These are phyloP conservation scores for Domatiomyces globalis DNA, from an alignment of 2,329 filamentous ascomycete genomes.

Conservation along the genomic window DNA sequence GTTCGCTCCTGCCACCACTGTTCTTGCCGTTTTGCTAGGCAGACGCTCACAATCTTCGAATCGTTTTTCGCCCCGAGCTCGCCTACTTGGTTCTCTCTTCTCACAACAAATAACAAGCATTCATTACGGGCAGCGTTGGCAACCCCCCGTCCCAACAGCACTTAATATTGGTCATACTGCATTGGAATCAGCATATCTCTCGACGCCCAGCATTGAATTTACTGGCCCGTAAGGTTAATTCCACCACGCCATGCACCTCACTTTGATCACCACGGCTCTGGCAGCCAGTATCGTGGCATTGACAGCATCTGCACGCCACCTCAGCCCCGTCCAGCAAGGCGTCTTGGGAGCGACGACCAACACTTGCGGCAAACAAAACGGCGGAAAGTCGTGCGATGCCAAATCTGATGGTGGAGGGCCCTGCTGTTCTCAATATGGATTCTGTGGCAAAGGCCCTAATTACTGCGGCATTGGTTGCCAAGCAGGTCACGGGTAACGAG, in stretches of 20 bases:
- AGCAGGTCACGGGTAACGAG: conserved; percentile 8
- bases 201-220: neutral
- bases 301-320: neutral
- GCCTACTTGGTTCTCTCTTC: neutral
- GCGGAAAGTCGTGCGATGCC: conserved; percentile 10
- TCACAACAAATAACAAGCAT: neutral
- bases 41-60: neutral
- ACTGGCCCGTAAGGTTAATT: neutral
- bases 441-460: conserved; percentile 7
- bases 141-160: neutral
- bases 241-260: neutral
- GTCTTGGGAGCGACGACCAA: conserved; percentile 3
- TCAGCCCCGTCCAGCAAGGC: neutral
- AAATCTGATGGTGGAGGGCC: conserved; percentile 5
- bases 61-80: neutral
- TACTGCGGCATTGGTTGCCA: conserved; percentile 18
- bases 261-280: neutral
- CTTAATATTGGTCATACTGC: neutral
- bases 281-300: neutral
- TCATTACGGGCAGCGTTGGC: neutral
- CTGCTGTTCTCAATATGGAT: conserved; percentile 13
- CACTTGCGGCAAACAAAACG: conserved; percentile 12
- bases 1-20: neutral
- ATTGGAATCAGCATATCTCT: neutral
- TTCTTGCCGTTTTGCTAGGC: neutral